phyloP scores from a whole-genome alignment of 208 protist species.

The Trypanosoma scelopori region DNA sequence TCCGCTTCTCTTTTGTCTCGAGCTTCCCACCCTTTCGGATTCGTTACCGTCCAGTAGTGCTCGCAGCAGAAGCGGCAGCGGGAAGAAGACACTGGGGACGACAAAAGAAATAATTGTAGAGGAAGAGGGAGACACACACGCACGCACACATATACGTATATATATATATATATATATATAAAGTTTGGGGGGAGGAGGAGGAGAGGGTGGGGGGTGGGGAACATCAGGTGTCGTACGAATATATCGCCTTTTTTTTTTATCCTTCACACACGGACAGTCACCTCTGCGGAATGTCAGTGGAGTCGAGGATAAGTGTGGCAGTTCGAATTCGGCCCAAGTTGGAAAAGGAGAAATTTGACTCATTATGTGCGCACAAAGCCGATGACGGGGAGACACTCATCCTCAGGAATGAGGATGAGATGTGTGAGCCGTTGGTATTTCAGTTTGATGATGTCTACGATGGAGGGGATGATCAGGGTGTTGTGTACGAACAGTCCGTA shows the following conservation, averaged over 20 bases:
- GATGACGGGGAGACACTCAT: conserved; percentile 77
- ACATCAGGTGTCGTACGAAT: too few species aligned
- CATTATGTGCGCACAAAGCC: conserved; percentile 62
- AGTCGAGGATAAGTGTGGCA: conserved; percentile 76
- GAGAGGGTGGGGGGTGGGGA: too few species aligned
- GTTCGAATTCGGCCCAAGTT: conserved; percentile 82
- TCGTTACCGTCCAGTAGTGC: not conserved
- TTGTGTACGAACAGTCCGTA: conserved; percentile 81
- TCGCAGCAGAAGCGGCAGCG: not conserved
- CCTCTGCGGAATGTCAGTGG: conserved; percentile 20
- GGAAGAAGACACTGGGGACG: too few species aligned
- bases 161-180: too few species aligned
- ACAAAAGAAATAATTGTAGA: too few species aligned
- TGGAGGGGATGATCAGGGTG: conserved; percentile 63
- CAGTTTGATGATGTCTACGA: conserved; percentile 90
- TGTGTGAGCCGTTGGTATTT: conserved; percentile 43
- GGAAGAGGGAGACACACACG: too few species aligned
- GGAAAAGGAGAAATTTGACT: conserved; percentile 67
- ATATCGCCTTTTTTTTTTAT: too few species aligned
- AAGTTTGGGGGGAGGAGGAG: too few species aligned
- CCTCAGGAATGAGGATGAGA: conserved; percentile 59
- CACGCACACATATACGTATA: too few species aligned
- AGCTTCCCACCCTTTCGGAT: not conserved
- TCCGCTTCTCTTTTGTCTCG: conserved; percentile 17
- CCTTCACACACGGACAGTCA: not conserved